Conservation (phyloP, 2,329 filamentous ascomycete genomes). For the Catunica adiposa region DNA sequence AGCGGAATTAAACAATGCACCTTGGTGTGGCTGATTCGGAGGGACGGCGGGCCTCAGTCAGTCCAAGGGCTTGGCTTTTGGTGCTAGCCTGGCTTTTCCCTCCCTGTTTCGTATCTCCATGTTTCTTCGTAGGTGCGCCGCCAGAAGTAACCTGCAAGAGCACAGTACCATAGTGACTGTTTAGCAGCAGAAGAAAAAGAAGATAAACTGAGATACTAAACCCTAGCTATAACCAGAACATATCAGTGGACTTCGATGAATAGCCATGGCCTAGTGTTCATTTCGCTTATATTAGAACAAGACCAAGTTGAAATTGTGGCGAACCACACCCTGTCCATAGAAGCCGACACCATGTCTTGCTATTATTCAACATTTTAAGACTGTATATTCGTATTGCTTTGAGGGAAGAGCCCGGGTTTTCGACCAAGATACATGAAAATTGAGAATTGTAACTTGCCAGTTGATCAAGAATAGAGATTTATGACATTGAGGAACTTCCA, state of each 20-base stretch:
- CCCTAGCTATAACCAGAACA: neutral
- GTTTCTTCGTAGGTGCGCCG: neutral
- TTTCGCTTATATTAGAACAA: slow-evolving; percentile 5
- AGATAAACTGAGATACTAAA: neutral
- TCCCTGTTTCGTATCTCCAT: neutral
- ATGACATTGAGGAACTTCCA: too few relatives aligned
- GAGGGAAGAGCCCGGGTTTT: too few relatives aligned
- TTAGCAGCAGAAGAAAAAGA: too few relatives aligned
- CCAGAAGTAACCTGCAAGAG: neutral
- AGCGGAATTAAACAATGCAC: neutral
- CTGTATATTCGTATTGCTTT: neutral
- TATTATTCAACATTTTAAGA: neutral
- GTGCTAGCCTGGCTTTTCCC: neutral
- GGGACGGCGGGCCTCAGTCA: neutral
- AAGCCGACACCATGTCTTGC: neutral
- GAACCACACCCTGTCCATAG: neutral
- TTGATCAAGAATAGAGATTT: too few relatives aligned
- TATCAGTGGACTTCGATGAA: neutral
- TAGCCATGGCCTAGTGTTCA: neutral
- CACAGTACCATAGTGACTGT: neutral
- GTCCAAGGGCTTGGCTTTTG: neutral
- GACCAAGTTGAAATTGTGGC: neutral
- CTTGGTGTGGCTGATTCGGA: neutral
- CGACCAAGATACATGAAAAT: too few relatives aligned
- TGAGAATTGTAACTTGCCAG: too few relatives aligned